Percentiles rank a stretch among this genome's conserved stretches.
Evolutionary conservation across 768 basidiomycete genomes (phyloP).

Genomic region (Exsudoporus frostii): DNA sequence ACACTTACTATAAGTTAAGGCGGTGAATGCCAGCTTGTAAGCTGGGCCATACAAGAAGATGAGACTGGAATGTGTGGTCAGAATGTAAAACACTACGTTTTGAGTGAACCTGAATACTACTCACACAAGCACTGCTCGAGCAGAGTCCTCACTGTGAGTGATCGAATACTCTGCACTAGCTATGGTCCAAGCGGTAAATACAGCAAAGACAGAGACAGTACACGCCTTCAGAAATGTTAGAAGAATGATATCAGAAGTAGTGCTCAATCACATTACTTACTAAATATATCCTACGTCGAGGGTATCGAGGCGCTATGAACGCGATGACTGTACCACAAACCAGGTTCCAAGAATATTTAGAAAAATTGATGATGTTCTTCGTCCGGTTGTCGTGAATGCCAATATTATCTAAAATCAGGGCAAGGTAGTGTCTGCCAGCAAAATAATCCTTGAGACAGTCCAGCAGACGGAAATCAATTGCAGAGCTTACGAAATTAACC

Average conservation of each 20-base stretch:
- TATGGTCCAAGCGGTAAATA: constrained; percentile 15
- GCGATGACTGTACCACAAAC: constrained; percentile 1
- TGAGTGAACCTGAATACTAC: not conserved
- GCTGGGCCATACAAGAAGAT: constrained; percentile 18
- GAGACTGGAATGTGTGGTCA: constrained; percentile 3
- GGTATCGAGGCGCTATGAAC: constrained; percentile 11
- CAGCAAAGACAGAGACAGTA: constrained; percentile 13
- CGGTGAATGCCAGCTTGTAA: constrained; percentile 13
- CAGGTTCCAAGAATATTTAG: constrained; percentile 9
- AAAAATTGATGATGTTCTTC: constrained; percentile 16
- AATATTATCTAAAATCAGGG: constrained; percentile 15
- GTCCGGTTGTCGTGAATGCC: constrained; percentile 20
- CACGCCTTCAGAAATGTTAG: constrained; percentile 4
- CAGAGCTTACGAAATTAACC: constrained; percentile 4
- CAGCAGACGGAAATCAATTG: accelerated
- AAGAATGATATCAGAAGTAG: not conserved
- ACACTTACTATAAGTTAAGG: constrained; percentile 9
- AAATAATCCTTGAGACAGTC: not conserved
- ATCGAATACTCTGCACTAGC: constrained; percentile 20
- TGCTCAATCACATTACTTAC: constrained; percentile 3
- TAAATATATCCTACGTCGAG: constrained; percentile 15
- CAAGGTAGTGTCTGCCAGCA: constrained; percentile 5
- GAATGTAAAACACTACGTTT: not conserved
- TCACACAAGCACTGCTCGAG: constrained; percentile 11
- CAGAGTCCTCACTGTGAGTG: constrained; percentile 2